Evolutionary conservation across 2,329 filamentous ascomycete species (phyloP).

Genomic region (Talaromyces sp.): DNA sequence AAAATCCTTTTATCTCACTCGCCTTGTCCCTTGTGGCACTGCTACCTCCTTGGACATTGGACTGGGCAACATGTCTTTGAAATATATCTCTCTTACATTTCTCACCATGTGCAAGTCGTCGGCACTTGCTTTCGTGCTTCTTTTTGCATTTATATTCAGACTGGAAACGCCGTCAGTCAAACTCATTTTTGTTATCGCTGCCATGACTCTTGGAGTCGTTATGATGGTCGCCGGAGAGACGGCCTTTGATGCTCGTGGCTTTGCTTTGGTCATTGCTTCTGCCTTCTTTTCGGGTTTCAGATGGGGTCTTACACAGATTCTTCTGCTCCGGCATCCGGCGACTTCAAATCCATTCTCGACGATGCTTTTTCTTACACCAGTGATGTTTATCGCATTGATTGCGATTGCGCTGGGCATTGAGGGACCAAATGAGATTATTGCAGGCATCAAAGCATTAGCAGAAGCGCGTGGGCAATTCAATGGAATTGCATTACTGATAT

Average conservation of each 20-base stretch:
- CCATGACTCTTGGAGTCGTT: constrained; percentile 89
- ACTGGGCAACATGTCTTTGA: constrained; percentile 89
- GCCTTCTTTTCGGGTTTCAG: constrained; percentile 95
- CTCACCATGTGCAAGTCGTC: constrained; percentile 99
- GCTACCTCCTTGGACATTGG: constrained; percentile 96
- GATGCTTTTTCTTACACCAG: constrained; percentile 94
- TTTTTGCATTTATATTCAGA: constrained; percentile 92
- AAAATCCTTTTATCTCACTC: constrained; percentile 83
- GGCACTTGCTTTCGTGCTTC: constrained; percentile 85
- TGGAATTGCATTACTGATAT: constrained; percentile 72
- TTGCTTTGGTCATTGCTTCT: constrained; percentile 86
- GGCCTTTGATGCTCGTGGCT: constrained; percentile 80
- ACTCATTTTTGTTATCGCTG: constrained; percentile 78
- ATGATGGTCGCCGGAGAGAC: constrained; percentile 99
- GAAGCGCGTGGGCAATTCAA: constrained; percentile 64
- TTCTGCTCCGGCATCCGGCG: constrained; percentile 87
- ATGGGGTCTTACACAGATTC: constrained; percentile 97
- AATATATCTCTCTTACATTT: constrained; percentile 94
- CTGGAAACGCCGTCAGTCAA: constrained; percentile 84
- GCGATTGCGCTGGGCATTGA: constrained; percentile 82
- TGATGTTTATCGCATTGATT: constrained; percentile 87
- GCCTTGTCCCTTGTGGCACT: constrained; percentile 85
- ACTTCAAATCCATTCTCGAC: constrained; percentile 95
- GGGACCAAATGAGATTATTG: constrained; percentile 65
- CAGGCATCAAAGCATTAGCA: constrained; percentile 63